A percentile compares a stretch with the other conserved stretches of the same genome.
These are phyloP conservation scores for Fusarium neocosmosporiellum DNA, from an alignment of 2,329 filamentous ascomycete species.

Conservation along the genomic window DNA sequence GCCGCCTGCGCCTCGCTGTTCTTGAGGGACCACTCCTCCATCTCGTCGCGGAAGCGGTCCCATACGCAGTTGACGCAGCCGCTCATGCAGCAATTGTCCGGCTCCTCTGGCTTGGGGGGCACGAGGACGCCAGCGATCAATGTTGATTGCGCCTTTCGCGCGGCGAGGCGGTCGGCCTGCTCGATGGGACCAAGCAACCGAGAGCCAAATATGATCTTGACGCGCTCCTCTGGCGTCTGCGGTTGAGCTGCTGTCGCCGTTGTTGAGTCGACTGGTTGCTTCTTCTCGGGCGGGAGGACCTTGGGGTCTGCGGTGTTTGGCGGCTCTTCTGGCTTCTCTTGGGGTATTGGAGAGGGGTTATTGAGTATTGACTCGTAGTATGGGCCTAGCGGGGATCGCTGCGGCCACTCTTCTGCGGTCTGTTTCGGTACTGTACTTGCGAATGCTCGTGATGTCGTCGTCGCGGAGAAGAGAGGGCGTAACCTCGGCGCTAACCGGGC, in stretches of 20 bases:
- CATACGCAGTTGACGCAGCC: conserved; percentile 98
- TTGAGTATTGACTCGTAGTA: conserved; percentile 71
- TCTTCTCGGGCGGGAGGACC: conserved; percentile 21
- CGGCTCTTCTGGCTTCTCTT: conserved; percentile 57
- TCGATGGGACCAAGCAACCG: conserved; percentile 79
- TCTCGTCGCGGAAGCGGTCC: conserved; percentile 90
- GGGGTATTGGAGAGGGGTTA: conserved; percentile 54
- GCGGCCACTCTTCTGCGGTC: conserved; percentile 47
- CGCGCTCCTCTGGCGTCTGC: conserved; percentile 63
- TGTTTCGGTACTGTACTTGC: conserved; percentile 40
- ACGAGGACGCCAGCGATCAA: conserved; percentile 83
- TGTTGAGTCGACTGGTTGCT: conserved; percentile 38
- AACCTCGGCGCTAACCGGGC: conserved; percentile 46
- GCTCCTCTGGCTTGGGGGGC: conserved; percentile 86
- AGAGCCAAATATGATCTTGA: conserved; percentile 83
- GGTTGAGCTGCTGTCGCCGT: conserved; percentile 6
- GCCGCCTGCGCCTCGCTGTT: conserved; percentile 71
- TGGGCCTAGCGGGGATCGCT: conserved; percentile 61
- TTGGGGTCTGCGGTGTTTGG: conserved; percentile 53
- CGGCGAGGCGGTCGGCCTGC: conserved; percentile 68
- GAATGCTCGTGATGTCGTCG: conserved; percentile 40
- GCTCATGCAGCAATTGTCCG: conserved; percentile 99
- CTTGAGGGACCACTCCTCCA: conserved; percentile 85
- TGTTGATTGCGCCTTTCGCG: conserved; percentile 68
- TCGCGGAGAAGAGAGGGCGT: conserved; percentile 43